phyloP scores from a whole-genome alignment of 768 basidiomycete species.

The Russula sp. region DNA sequence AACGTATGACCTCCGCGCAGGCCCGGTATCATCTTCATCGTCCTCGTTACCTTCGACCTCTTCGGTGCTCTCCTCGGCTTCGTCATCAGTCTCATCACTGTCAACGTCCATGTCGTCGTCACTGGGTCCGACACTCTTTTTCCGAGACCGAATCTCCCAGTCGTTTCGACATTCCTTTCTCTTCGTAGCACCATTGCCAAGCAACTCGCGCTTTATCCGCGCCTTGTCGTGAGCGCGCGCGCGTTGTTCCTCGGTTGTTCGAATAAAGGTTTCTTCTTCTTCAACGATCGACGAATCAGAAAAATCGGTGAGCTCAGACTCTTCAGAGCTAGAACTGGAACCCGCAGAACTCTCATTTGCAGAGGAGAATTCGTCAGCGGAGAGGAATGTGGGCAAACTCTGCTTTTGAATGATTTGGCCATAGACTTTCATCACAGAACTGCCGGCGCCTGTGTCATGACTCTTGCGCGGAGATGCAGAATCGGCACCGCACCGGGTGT shows the following conservation, averaged over 20 bases:
- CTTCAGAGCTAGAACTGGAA: slow-evolving; percentile 16
- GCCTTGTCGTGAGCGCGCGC: slow-evolving; percentile 32
- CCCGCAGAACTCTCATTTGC: slow-evolving; percentile 28
- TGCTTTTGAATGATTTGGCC: slow-evolving; percentile 1
- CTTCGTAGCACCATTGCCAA: slow-evolving; percentile 40
- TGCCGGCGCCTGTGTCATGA: slow-evolving; percentile 12
- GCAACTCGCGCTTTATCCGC: slow-evolving; percentile 52
- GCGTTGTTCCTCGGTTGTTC: slow-evolving; percentile 17
- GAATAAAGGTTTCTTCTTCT: slow-evolving; percentile 21
- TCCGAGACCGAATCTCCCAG: slow-evolving; percentile 21
- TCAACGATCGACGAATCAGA: slow-evolving; percentile 20
- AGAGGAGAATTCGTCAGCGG: slow-evolving; percentile 23
- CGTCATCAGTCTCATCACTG: slow-evolving; percentile 47
- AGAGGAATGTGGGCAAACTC: slow-evolving; percentile 21
- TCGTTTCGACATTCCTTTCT: slow-evolving; percentile 28
- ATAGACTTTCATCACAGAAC: neutral
- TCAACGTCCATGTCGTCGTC: slow-evolving; percentile 62
- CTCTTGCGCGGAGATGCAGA: slow-evolving; percentile 10
- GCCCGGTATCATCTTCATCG: slow-evolving; percentile 28
- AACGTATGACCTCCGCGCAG: slow-evolving; percentile 38
- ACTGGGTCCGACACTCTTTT: slow-evolving; percentile 29
- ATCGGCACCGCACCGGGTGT: slow-evolving; percentile 4
- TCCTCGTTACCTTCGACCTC: slow-evolving; percentile 45
- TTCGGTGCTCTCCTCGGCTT: slow-evolving; percentile 43
- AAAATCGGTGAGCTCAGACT: slow-evolving; percentile 16